Percentiles rank a stretch among this genome's conserved stretches.
Evolutionary conservation across 1,284 basidiomycete genomes (phyloP).

Genomic region (Baeospora myosura): DNA sequence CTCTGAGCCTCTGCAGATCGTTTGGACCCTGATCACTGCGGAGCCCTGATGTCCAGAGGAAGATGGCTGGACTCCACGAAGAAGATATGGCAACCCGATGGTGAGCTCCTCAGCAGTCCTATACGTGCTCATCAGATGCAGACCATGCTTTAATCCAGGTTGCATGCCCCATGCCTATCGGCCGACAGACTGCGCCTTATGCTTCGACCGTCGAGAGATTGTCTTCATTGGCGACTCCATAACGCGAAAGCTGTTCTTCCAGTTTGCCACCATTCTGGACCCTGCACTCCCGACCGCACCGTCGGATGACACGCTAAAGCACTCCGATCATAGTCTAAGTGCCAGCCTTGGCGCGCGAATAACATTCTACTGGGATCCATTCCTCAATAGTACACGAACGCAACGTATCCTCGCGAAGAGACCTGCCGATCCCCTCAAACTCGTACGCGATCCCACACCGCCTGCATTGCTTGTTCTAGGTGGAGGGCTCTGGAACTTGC

Average conservation of each 20-base stretch:
- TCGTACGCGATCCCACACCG: conserved; percentile 4
- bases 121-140: background rate
- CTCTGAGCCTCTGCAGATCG: conserved; percentile 41
- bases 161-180: conserved; percentile 70
- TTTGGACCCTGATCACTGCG: conserved; percentile 66
- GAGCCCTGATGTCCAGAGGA: conserved; percentile 63
- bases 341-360: conserved; percentile 43
- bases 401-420: conserved; percentile 25
- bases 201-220: conserved; percentile 47
- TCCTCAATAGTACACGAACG: conserved; percentile 63
- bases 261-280: conserved; percentile 57
- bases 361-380: conserved; percentile 77
- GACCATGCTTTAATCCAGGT: conserved; percentile 32
- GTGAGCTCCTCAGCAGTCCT: conserved; percentile 31
- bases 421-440: background rate
- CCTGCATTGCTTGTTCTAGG: conserved; percentile 74
- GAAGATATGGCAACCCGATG: conserved; percentile 81
- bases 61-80: conserved; percentile 67
- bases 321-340: conserved; percentile 50
- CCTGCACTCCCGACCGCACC: conserved; percentile 45
- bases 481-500: conserved; percentile 82
- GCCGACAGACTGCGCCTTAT: conserved; percentile 43
- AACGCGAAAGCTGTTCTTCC: conserved; percentile 73
- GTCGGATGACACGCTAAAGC: conserved; percentile 55
- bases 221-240: conserved; percentile 85